A percentile compares a stretch with the other conserved stretches of the same genome.
These are phyloP conservation scores for Arthrobotrys sphaeroides DNA, from an alignment of 2,329 filamentous ascomycete species.

Conservation along the genomic window DNA sequence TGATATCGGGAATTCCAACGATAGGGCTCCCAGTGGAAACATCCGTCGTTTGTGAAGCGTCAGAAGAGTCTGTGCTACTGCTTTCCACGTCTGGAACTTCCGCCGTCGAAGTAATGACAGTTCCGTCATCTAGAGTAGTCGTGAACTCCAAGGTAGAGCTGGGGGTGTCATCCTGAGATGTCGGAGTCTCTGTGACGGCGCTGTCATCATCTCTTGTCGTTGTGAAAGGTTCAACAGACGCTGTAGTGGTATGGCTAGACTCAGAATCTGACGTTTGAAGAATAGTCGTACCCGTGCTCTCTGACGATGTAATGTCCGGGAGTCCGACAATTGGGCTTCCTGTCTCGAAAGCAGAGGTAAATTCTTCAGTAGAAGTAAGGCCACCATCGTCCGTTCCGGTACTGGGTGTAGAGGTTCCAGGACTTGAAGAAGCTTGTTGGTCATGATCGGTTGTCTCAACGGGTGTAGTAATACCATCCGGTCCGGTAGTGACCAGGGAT, in stretches of 20 bases:
- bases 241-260: not conserved
- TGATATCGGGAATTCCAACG: not conserved
- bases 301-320: not conserved
- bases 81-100: not conserved
- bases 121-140: not conserved
- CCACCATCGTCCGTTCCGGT: not conserved
- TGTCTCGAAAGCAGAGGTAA: not conserved
- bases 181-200: not conserved
- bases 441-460: not conserved
- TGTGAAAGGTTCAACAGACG: not conserved
- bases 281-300: not conserved
- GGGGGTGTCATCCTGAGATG: not conserved
- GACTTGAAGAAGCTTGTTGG: not conserved
- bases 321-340: not conserved
- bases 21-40: not conserved
- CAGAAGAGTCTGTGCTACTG: not conserved
- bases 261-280: not conserved
- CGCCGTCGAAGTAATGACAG: not conserved
- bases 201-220: not conserved
- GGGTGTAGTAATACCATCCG: not conserved
- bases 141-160: not conserved
- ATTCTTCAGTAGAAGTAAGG: not conserved
- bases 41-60: too few species aligned
- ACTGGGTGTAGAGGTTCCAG: not conserved
- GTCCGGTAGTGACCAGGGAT: not conserved